phyloP scores from a whole-genome alignment of 2,329 filamentous ascomycete genomes.

The Thermothelomyces thermophilus region DNA sequence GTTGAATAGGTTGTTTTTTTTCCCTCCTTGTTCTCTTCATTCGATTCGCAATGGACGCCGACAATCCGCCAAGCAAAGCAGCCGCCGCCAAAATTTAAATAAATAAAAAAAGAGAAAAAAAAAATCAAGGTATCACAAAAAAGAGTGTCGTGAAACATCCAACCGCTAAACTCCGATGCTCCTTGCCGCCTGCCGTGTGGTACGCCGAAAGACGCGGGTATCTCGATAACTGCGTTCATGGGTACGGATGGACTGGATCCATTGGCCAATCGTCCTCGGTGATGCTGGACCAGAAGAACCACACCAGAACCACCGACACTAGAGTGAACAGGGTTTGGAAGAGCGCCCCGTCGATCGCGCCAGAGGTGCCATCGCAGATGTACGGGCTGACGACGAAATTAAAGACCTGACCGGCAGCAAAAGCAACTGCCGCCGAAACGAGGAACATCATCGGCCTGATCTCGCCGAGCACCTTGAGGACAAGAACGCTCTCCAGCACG shows the following conservation, averaged over 20 bases:
- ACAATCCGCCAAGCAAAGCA: slow-evolving; percentile 6
- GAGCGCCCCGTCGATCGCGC: slow-evolving; percentile 85
- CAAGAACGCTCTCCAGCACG: slow-evolving; percentile 73
- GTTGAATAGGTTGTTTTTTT: neutral
- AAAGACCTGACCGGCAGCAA: slow-evolving; percentile 91
- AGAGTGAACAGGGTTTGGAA: slow-evolving; percentile 94
- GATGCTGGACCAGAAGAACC: slow-evolving; percentile 98
- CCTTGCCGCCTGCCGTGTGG: neutral
- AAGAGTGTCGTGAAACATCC: slow-evolving; percentile 15
- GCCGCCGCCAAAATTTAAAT: slow-evolving; percentile 4
- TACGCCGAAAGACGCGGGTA: slow-evolving; percentile 14
- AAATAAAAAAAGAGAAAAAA: too few species aligned
- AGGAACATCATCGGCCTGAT: slow-evolving; percentile 90
- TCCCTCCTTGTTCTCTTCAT: neutral
- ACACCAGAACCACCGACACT: slow-evolving; percentile 72
- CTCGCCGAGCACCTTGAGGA: slow-evolving; percentile 81
- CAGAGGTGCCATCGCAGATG: slow-evolving; percentile 75
- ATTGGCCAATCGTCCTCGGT: slow-evolving; percentile 96
- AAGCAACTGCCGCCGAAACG: slow-evolving; percentile 64
- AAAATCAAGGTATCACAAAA: slow-evolving; percentile 17
- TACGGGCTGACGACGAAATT: slow-evolving; percentile 89
- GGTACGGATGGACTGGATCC: slow-evolving; percentile 22
- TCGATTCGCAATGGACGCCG: slow-evolving; percentile 10
- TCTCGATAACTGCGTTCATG: slow-evolving; percentile 18
- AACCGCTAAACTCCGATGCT: slow-evolving; percentile 15